Evolutionary conservation across 768 basidiomycete genomes (phyloP).

Genomic region (Collybia mongolica): DNA sequence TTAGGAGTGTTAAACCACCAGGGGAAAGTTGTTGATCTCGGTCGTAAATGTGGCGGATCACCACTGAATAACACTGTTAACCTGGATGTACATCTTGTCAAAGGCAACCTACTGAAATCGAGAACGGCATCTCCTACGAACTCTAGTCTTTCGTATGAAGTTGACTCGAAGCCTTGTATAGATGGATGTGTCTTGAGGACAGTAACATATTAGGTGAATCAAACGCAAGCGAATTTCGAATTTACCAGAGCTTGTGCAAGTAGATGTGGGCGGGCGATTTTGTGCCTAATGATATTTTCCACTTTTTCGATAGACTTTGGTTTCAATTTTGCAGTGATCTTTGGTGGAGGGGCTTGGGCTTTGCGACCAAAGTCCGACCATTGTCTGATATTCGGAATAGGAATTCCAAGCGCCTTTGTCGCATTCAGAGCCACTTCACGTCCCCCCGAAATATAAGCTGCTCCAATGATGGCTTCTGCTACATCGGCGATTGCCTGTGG

Average conservation of each 20-base stretch:
- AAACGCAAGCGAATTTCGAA: background rate
- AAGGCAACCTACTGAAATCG: slow-evolving; percentile 63
- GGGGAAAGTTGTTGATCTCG: slow-evolving; percentile 65
- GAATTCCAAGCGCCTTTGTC: slow-evolving; percentile 63
- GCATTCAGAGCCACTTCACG: slow-evolving; percentile 62
- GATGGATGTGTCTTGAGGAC: slow-evolving; percentile 65
- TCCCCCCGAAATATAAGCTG: slow-evolving; percentile 76
- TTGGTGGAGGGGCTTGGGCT: slow-evolving; percentile 40
- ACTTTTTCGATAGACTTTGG: slow-evolving; percentile 52
- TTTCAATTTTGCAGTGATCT: slow-evolving; percentile 42
- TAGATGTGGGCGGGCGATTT: slow-evolving; percentile 60
- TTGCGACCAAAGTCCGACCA: slow-evolving; percentile 74
- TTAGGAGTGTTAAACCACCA: slow-evolving; percentile 76
- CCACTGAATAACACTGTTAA: slow-evolving; percentile 45
- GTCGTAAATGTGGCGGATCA: slow-evolving; percentile 67
- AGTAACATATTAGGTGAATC: background rate
- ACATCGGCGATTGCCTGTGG: slow-evolving; percentile 79
- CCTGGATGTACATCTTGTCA: slow-evolving; percentile 2
- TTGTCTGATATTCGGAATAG: slow-evolving; percentile 57
- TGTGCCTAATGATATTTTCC: slow-evolving; percentile 62
- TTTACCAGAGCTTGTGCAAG: slow-evolving; percentile 73
- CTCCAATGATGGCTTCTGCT: slow-evolving; percentile 81
- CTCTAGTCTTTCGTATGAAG: slow-evolving; percentile 74
- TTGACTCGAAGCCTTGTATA: slow-evolving; percentile 50
- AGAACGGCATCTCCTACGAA: slow-evolving; percentile 87